phyloP scores from a whole-genome alignment of 257 asterid species.

The Echium plantagineum region DNA sequence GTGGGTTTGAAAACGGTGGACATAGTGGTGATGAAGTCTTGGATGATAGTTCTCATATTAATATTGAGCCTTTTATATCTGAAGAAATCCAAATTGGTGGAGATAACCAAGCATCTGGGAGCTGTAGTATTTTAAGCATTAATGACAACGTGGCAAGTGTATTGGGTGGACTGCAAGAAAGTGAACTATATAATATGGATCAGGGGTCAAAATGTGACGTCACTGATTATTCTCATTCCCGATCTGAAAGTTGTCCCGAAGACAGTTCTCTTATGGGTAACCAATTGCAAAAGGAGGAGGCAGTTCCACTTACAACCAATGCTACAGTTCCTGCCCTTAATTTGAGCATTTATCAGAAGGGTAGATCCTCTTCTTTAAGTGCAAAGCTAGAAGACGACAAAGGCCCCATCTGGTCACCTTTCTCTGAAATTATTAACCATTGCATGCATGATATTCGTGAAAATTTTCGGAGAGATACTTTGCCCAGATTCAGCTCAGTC shows the following conservation, averaged over 20 bases:
- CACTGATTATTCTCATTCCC: conserved; percentile 18
- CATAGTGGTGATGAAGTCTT: conserved; percentile 22
- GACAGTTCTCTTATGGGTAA: conserved; percentile 18
- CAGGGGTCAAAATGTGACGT: conserved; percentile 22
- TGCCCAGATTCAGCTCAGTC: conserved; percentile 50
- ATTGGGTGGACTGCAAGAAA: too few relatives aligned
- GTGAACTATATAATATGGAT: conserved; percentile 22
- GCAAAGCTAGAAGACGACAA: conserved; percentile 32
- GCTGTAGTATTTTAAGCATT: conserved; percentile 13
- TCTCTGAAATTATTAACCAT: conserved; percentile 46
- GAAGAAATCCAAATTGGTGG: conserved; percentile 40
- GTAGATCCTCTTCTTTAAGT: conserved; percentile 20
- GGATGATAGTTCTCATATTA: conserved; percentile 10
- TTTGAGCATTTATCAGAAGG: conserved; percentile 18
- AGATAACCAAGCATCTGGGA: conserved; percentile 21
- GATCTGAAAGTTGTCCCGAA: conserved; percentile 22
- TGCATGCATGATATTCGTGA: conserved; percentile 46
- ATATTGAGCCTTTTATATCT: conserved; percentile 21
- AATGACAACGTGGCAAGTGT: too few relatives aligned
- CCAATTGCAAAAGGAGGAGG: conserved; percentile 25
- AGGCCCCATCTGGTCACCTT: conserved; percentile 68
- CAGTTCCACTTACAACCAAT: conserved; percentile 25
- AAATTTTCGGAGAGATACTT: conserved; percentile 24
- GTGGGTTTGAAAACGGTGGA: conserved; percentile 17
- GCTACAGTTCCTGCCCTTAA: conserved; percentile 22